Evolutionary conservation across 108 stramenopile genomes (phyloP).

Genomic region (Skeletonema menzelii): DNA sequence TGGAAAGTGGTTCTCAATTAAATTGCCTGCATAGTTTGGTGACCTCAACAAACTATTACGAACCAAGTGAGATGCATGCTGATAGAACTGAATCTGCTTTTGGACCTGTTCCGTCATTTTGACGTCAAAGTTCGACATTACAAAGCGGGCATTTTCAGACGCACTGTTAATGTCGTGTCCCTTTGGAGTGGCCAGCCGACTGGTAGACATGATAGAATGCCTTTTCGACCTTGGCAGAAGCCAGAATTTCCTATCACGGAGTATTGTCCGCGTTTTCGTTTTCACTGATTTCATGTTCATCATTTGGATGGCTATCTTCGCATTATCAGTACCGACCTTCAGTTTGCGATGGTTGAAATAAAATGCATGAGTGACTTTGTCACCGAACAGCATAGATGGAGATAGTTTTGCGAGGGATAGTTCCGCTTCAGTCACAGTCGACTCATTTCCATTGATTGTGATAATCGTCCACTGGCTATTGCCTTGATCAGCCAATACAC

Average conservation of each 20-base stretch:
- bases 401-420: conserved; percentile 58
- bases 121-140: conserved; percentile 42
- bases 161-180: conserved; percentile 27
- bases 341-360: conserved; percentile 50
- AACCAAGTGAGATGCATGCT: conserved; percentile 31
- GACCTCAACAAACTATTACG: conserved; percentile 35
- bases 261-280: conserved; percentile 23
- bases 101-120: conserved; percentile 30
- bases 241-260: conserved; percentile 25
- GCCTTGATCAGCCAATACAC: conserved; percentile 20
- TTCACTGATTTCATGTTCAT: conserved; percentile 30
- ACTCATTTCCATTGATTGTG: conserved; percentile 36
- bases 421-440: conserved; percentile 56
- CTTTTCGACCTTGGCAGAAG: conserved; percentile 18
- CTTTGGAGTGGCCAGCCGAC: conserved; percentile 7
- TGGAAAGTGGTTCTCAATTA: conserved; percentile 47
- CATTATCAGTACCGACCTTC: conserved; percentile 41
- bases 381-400: conserved; percentile 54
- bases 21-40: conserved; percentile 38
- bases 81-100: conserved; percentile 56
- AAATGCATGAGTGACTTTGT: conserved; percentile 53
- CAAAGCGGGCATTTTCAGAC: conserved; percentile 36
- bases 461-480: conserved; percentile 62
- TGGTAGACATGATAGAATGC: conserved; percentile 42
- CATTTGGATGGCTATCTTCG: conserved; percentile 26